A percentile compares a stretch with the other conserved stretches of the same genome.
phyloP scores from a whole-genome alignment of 495 filamentous ascomycete species.

The Penicillium turbatum region DNA sequence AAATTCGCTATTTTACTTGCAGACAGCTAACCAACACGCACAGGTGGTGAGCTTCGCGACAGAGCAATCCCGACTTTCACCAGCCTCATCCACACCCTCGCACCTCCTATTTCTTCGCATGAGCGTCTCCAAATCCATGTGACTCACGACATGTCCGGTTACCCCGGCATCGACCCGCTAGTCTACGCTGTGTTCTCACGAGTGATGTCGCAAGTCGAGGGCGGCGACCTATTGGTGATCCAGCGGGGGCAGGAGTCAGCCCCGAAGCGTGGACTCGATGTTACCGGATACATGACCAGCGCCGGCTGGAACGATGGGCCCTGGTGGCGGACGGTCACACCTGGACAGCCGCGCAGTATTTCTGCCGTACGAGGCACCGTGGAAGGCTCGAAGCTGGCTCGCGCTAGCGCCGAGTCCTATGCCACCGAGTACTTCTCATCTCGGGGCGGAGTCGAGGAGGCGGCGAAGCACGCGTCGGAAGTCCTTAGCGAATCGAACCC shows the following conservation, averaged over 20 bases:
- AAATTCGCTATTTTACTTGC: not conserved
- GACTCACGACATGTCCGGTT: conserved; percentile 89
- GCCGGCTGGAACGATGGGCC: conserved; percentile 84
- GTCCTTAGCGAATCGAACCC: conserved; percentile 78
- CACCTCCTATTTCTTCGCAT: conserved; percentile 94
- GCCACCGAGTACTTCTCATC: conserved; percentile 74
- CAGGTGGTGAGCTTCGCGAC: conserved; percentile 84
- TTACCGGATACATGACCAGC: conserved; percentile 48
- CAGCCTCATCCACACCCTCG: conserved; percentile 87
- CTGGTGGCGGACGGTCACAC: conserved; percentile 80
- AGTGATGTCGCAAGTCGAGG: conserved; percentile 98
- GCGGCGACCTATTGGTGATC: conserved; percentile 93
- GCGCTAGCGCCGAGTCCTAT: conserved; percentile 83
- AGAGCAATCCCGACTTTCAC: conserved; percentile 93
- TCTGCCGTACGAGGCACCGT: conserved; percentile 73
- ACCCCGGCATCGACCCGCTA: conserved; percentile 89
- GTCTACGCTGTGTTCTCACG: conserved; percentile 91
- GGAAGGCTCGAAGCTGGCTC: conserved; percentile 84
- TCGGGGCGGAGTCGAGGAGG: conserved; percentile 73
- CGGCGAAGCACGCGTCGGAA: conserved; percentile 70
- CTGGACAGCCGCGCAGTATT: conserved; percentile 62
- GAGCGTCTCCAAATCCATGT: conserved; percentile 98
- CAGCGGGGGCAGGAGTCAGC: conserved; percentile 85
- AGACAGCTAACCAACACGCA: conserved; percentile 18
- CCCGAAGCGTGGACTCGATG: conserved; percentile 58